Evolutionary conservation across 1,284 basidiomycete species (phyloP), one percentile per base, ranked within the genome.

Genomic region (Ceratobasidium sp.): DNA sequence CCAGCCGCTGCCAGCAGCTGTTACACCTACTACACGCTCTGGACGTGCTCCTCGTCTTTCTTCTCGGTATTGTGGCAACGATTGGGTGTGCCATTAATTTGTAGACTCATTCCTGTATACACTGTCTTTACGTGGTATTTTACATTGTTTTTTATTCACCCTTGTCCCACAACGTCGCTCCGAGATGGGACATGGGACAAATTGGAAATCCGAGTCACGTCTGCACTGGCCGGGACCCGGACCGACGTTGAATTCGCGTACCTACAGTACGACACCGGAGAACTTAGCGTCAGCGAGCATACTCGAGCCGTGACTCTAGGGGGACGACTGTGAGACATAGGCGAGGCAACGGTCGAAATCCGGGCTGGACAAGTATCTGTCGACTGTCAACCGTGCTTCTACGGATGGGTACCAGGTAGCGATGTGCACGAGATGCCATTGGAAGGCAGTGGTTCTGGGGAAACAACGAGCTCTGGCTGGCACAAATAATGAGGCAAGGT

Each of bases 21-120:
- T 24, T 7, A n/a, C 49, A 5, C 6, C 49, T 16, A 51, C 19
- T 5, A 51, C 49, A 8, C 49, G 49, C 19, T 51, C 22, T 8
- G 49, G 49, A 16, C 49, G 49, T 19, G 19, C 49, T 51, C 6
- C 49, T 51, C 49, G 19, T 16, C 49, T 51, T 24, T n/a, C 49
- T n/a, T 51, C 49, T 7, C 49, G 49, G 5, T 51, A 51, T 24
- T 7, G 19, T n/a, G 49, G 8, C 66, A 8, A n/a, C 9, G 27
- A 61, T 31, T 34, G 22, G 58, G 58, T 61, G 11, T 19, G 6
- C 6, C 39, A 61, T 61, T 61, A n/a, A 61, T 34, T 41, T n/a
- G n/a, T n/a, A n/a, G n/a, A n/a, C n/a, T n/a, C n/a, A n/a, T n/a
- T n/a, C n/a, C n/a, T n/a, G n/a, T n/a, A n/a, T n/a, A n/a, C n/a